Conservation (phyloP, 768 basidiomycete species). For the Collybia mongolica region DNA sequence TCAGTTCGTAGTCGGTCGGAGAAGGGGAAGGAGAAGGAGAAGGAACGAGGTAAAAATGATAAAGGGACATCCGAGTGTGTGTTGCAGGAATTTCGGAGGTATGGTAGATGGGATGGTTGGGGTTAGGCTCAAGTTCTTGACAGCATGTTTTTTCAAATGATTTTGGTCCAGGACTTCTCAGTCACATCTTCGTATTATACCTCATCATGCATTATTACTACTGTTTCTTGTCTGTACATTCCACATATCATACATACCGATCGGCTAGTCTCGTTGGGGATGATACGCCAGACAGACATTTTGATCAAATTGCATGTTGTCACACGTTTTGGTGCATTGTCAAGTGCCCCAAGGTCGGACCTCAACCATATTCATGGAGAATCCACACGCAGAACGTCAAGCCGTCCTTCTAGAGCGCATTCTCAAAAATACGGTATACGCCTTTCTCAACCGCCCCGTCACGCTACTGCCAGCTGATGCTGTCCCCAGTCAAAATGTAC, state of each 20-base stretch:
- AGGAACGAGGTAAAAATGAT: slow-evolving; percentile 53
- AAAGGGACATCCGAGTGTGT: slow-evolving; percentile 66
- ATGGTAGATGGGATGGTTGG: slow-evolving; percentile 92
- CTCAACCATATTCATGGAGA: slow-evolving; percentile 66
- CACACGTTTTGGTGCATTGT: neutral
- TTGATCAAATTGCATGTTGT: neutral
- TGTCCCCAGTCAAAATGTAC: slow-evolving; percentile 80
- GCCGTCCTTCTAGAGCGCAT: slow-evolving; percentile 89
- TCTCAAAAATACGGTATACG: slow-evolving; percentile 80
- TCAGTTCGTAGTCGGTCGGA: slow-evolving; percentile 48
- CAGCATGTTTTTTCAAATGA: neutral
- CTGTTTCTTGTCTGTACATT: slow-evolving; percentile 5
- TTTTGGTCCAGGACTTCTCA: neutral
- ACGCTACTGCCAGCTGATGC: slow-evolving; percentile 4
- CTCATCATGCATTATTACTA: slow-evolving; percentile 6
- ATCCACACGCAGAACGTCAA: slow-evolving; percentile 92
- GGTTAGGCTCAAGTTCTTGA: slow-evolving; percentile 28
- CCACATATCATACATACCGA: slow-evolving; percentile 5
- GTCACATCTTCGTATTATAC: neutral
- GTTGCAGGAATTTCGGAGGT: slow-evolving; percentile 76
- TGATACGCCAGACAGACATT: neutral
- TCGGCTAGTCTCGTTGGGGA: neutral
- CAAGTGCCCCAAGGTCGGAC: neutral
- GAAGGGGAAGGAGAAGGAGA: slow-evolving; percentile 53
- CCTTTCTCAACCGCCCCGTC: neutral